A percentile compares a stretch with the other conserved stretches of the same genome.
Conservation (phyloP, 345 rosid species). For the Gossypium arboreum region DNA sequence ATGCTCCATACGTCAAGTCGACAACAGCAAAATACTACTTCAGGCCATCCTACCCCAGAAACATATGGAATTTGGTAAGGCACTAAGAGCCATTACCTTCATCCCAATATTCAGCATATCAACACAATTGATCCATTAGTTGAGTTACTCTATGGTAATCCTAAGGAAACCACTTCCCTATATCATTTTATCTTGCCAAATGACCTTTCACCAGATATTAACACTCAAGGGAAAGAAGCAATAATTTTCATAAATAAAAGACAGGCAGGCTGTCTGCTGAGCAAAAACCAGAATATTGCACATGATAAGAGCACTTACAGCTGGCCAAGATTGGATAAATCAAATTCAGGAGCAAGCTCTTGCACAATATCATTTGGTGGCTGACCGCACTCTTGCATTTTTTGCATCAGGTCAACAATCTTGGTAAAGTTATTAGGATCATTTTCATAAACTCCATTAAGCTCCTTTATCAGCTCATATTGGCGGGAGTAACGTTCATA, state of each 20-base stretch:
- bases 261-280: not conserved
- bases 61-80: not conserved
- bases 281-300: not conserved
- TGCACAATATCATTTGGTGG: conserved; percentile 93
- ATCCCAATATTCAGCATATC: not conserved
- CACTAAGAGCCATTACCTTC: not conserved
- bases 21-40: not conserved
- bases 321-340: conserved; percentile 74
- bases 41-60: not conserved
- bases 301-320: conserved; percentile 51
- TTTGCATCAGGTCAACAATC: conserved; percentile 94
- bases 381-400: conserved; percentile 99
- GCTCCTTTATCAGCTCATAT: conserved; percentile 68
- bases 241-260: not conserved
- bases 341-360: conserved; percentile 90
- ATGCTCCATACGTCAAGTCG: not conserved
- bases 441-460: conserved; percentile 76
- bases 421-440: conserved; percentile 67
- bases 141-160: not conserved
- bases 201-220: not conserved
- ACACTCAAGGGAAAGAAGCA: not conserved
- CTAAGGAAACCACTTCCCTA: not conserved
- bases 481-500: conserved; percentile 64
- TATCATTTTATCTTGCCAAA: not conserved
- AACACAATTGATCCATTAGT: not conserved